Evolutionary conservation across 805 yeast genomes (phyloP).

Genomic region (Nadsonia fulvescens): DNA sequence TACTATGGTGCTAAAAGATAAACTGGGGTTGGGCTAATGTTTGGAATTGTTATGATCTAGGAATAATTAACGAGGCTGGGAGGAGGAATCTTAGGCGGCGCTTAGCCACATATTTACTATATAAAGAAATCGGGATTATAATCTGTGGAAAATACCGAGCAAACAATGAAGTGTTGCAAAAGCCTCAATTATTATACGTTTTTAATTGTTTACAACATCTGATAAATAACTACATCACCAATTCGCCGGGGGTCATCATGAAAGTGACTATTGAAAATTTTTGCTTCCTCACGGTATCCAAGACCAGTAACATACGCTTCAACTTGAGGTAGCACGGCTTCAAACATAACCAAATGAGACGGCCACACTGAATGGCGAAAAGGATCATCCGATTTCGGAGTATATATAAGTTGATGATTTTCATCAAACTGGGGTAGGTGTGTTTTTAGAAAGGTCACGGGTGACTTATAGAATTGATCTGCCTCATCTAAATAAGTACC

Average conservation of each 20-base stretch:
- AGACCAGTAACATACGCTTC: slow-evolving; percentile 21
- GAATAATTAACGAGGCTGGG: too few species aligned
- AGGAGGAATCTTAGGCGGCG: too few species aligned
- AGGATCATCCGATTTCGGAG: slow-evolving; percentile 1
- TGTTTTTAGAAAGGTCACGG: slow-evolving; percentile 32
- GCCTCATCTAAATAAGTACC: slow-evolving; percentile 63
- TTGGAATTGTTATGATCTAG: too few species aligned
- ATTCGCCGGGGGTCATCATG: slow-evolving; percentile 75
- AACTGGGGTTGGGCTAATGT: too few species aligned
- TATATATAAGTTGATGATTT: slow-evolving; percentile 1
- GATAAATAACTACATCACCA: slow-evolving; percentile 62
- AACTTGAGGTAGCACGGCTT: slow-evolving; percentile 34
- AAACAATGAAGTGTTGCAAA: too few species aligned
- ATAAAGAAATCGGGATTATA: too few species aligned
- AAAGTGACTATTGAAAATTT: slow-evolving; percentile 60
- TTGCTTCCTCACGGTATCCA: slow-evolving; percentile 19
- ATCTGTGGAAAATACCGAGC: too few species aligned
- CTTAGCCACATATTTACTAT: too few species aligned
- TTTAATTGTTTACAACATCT: too few species aligned
- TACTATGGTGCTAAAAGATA: too few species aligned
- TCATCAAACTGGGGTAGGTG: slow-evolving; percentile 30
- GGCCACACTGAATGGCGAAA: slow-evolving; percentile 42
- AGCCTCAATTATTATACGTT: too few species aligned
- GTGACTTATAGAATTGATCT: slow-evolving; percentile 60
- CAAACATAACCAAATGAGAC: slow-evolving; percentile 51